A percentile compares a stretch with the other conserved stretches of the same genome.
phyloP scores from a whole-genome alignment of 2,329 filamentous ascomycete species.

The Ophiocordyceps robertsii region DNA sequence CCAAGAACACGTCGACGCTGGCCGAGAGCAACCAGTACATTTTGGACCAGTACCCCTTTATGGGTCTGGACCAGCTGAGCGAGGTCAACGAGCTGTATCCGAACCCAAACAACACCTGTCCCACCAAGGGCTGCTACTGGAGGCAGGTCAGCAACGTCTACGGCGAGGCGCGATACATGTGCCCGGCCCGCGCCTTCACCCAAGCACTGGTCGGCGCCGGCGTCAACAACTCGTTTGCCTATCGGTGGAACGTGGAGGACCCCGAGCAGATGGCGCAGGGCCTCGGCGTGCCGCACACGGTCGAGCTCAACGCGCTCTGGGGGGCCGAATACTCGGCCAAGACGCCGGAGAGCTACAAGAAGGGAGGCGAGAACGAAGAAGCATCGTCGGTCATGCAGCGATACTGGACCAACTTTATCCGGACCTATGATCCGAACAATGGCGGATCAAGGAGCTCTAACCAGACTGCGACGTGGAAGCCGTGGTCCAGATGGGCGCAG shows the following conservation, averaged over 20 bases:
- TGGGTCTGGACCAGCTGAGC: constrained; percentile 16
- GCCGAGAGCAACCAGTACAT: constrained; percentile 19
- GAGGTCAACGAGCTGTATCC: constrained; percentile 21
- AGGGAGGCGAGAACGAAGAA: constrained; percentile 34
- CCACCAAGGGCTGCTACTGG: constrained; percentile 20
- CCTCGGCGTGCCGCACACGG: constrained; percentile 51
- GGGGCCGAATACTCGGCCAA: constrained; percentile 40
- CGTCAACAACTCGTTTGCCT: constrained; percentile 43
- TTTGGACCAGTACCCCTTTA: constrained; percentile 18
- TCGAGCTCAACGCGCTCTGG: constrained; percentile 55
- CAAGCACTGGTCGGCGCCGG: constrained; percentile 15
- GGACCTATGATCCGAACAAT: constrained; percentile 49
- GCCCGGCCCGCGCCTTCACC: constrained; percentile 18
- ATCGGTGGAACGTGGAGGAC: constrained; percentile 57
- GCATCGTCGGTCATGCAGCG: constrained; percentile 50
- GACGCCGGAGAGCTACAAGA: constrained; percentile 42
- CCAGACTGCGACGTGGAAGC: constrained; percentile 20
- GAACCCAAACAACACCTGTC: constrained; percentile 19
- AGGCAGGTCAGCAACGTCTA: constrained; percentile 22
- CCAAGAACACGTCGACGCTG: constrained; percentile 16
- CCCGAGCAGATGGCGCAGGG: constrained; percentile 36
- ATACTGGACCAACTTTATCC: constrained; percentile 66
- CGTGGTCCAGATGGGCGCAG: constrained; percentile 17
- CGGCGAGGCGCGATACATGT: constrained; percentile 21
- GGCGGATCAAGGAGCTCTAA: constrained; percentile 11